Percentiles rank a stretch among this genome's conserved stretches.
Evolutionary conservation across 108 stramenopile genomes (phyloP).

Genomic region (Cyclotella distinguenda): DNA sequence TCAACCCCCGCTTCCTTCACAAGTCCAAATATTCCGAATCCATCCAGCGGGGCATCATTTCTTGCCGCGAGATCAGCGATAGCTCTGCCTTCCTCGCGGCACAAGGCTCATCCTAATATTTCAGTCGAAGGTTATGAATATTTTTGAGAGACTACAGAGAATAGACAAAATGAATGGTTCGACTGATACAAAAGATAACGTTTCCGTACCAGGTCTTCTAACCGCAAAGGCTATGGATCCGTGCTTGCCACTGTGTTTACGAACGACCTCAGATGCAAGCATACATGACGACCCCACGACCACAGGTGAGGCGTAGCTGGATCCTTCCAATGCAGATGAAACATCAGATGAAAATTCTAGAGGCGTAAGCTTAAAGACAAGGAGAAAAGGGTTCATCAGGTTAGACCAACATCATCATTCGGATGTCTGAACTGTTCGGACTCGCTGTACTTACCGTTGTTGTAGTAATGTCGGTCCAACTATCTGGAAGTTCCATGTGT

Average conservation of each 20-base stretch:
- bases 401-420: not conserved
- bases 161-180: not conserved
- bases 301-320: conserved; percentile 4
- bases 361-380: conserved; percentile 20
- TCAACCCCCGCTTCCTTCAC: conserved; percentile 61
- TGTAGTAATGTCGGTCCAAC: conserved; percentile 26
- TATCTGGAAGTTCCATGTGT: conserved; percentile 40
- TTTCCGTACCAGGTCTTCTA: conserved; percentile 57
- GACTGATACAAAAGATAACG: not conserved
- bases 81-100: conserved; percentile 69
- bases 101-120: conserved; percentile 53
- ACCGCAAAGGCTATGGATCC: conserved; percentile 60
- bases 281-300: conserved; percentile 33
- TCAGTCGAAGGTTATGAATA: too few relatives aligned
- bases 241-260: conserved; percentile 35
- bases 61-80: conserved; percentile 50
- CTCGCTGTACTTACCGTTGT: conserved; percentile 13
- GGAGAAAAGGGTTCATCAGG: not conserved
- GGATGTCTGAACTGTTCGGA: not conserved
- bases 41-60: conserved; percentile 43
- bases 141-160: too few relatives aligned
- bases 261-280: conserved; percentile 27
- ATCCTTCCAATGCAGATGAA: conserved; percentile 29
- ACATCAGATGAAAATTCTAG: conserved; percentile 38
- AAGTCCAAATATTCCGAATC: conserved; percentile 49